Evolutionary conservation across 1,284 basidiomycete genomes (phyloP).

Genomic region (Golubevia sp.): DNA sequence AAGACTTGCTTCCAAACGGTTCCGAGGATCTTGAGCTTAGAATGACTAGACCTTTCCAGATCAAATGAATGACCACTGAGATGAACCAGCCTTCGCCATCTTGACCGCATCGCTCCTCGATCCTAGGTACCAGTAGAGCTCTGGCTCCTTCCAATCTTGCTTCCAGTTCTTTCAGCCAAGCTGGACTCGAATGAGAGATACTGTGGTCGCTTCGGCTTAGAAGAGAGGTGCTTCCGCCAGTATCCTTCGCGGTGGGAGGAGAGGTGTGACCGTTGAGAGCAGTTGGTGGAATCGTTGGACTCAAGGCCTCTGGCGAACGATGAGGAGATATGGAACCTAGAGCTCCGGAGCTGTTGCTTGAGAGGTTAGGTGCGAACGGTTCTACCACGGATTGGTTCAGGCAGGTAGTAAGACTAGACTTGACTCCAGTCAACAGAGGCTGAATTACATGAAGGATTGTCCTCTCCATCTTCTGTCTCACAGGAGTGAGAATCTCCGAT

Average conservation of each 20-base stretch:
- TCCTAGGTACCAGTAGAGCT: conserved; percentile 42
- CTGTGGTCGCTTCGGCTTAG: neutral
- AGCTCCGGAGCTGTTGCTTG: too few species aligned
- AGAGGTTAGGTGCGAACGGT: conserved; percentile 21
- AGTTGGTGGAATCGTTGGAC: neutral
- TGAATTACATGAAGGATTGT: conserved; percentile 58
- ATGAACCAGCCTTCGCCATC: conserved; percentile 60
- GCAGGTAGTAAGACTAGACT: conserved; percentile 33
- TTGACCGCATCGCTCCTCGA: conserved; percentile 48
- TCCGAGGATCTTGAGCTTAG: conserved; percentile 24
- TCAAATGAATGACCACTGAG: conserved; percentile 50
- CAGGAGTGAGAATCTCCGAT: conserved; percentile 54
- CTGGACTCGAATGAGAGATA: conserved; percentile 5
- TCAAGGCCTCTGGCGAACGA: neutral
- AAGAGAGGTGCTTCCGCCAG: neutral
- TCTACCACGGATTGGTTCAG: conserved; percentile 32
- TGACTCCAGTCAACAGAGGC: conserved; percentile 44
- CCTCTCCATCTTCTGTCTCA: conserved; percentile 55
- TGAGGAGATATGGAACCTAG: too few species aligned
- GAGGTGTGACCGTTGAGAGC: too few species aligned
- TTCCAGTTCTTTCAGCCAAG: conserved; percentile 51
- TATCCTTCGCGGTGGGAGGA: too few species aligned
- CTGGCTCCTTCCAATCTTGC: conserved; percentile 47
- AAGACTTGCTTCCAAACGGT: neutral
- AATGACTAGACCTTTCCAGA: conserved; percentile 56